Percentiles rank a stretch among this genome's conserved stretches.
Evolutionary conservation across 2,329 filamentous ascomycete species (phyloP).

Genomic region (Corinectria fuckeliana): DNA sequence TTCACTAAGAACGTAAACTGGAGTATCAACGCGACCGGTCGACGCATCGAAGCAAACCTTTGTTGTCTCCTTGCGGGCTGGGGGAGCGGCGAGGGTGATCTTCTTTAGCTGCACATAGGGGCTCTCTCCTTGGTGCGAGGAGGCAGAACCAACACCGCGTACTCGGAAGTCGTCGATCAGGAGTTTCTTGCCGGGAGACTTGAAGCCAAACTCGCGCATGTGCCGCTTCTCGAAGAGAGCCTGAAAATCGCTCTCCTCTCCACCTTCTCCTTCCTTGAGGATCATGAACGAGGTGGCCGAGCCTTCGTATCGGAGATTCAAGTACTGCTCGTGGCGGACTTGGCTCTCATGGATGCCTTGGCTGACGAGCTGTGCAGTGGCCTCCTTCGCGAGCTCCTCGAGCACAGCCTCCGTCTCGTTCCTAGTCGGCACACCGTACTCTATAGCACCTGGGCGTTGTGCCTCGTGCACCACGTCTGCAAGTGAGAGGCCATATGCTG

Average conservation of each 20-base stretch:
- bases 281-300: constrained; percentile 51
- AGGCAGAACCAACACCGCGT: constrained; percentile 42
- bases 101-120: constrained; percentile 31
- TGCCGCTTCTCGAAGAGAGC: constrained; percentile 74
- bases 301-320: constrained; percentile 53
- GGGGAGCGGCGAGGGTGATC: constrained; percentile 2
- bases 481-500: constrained; percentile 51
- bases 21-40: constrained; percentile 32
- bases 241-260: constrained; percentile 60
- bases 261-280: constrained; percentile 30
- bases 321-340: constrained; percentile 50
- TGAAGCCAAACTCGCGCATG: constrained; percentile 76
- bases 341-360: constrained; percentile 43
- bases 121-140: constrained; percentile 24
- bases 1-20: constrained; percentile 35
- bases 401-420: constrained; percentile 13
- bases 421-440: constrained; percentile 29
- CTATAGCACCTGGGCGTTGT: constrained; percentile 42
- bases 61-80: constrained; percentile 13
- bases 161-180: constrained; percentile 53
- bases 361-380: constrained; percentile 26
- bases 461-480: constrained; percentile 51
- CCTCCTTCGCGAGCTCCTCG: constrained; percentile 26
- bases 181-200: constrained; percentile 48
- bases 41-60: constrained; percentile 24